A percentile compares a stretch with the other conserved stretches of the same genome.
phyloP scores from a whole-genome alignment of 1,284 basidiomycete genomes.

The Ceratobasidium sp. region DNA sequence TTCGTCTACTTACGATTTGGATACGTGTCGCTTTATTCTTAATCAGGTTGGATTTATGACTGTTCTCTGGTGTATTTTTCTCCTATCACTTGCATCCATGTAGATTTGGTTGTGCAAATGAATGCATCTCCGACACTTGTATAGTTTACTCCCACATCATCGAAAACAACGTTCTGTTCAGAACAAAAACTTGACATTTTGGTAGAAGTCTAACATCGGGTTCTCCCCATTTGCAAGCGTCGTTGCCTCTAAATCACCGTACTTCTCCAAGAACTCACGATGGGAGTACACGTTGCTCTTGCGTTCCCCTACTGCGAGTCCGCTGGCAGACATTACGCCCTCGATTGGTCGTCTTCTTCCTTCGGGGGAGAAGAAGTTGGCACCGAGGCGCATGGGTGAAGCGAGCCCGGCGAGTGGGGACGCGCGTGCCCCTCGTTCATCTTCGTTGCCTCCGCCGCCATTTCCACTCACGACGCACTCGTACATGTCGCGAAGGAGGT shows the following conservation, averaged over 20 bases:
- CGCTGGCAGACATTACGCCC: conserved; percentile 77
- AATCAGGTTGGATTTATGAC: conserved; percentile 31
- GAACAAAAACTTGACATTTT: conserved; percentile 90
- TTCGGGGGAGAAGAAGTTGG: conserved; percentile 76
- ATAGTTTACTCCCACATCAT: conserved; percentile 1
- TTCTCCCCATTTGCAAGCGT: conserved; percentile 83
- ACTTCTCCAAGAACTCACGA: conserved; percentile 85
- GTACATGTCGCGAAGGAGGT: conserved; percentile 88
- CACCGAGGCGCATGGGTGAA: conserved; percentile 68
- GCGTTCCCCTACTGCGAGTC: conserved; percentile 82
- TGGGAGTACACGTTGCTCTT: conserved; percentile 88
- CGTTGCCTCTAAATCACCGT: conserved; percentile 79
- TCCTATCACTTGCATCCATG: conserved; percentile 25
- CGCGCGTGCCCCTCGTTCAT: conserved; percentile 54
- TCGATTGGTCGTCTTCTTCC: conserved; percentile 73
- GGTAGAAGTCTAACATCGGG: conserved; percentile 87
- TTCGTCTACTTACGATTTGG: conserved; percentile 8
- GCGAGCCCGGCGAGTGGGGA: conserved; percentile 67
- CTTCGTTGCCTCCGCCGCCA: conserved; percentile 55
- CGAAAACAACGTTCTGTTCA: conserved; percentile 56
- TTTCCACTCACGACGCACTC: conserved; percentile 71
- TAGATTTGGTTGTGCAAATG: conserved; percentile 26
- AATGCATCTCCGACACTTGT: background rate
- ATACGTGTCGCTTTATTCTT: conserved; percentile 13
- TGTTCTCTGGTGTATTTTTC: conserved; percentile 29